Base-by-base conservation (phyloP, 805 yeast genomes). In the Cyberlindnera maclurae region DNA sequence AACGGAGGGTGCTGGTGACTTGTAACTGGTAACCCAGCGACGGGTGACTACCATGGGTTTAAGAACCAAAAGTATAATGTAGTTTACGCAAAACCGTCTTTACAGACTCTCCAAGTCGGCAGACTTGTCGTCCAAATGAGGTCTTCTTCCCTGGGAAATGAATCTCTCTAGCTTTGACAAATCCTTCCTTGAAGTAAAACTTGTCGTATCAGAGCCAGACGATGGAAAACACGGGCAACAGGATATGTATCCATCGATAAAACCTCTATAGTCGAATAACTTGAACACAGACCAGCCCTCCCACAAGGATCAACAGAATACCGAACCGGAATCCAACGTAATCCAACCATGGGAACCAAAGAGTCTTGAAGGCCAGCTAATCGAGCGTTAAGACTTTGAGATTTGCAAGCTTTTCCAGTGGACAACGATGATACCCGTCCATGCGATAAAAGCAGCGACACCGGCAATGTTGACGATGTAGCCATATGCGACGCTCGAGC, bases 401-500 rank as follows among this genome's bases (percentile, higher is more conserved):
- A 56, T 44, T 69, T 66, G 54, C 83, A 65, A 12, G 81, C 79
- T 26, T 61, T 57, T 79, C 39, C 79, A 59, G 59, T 81, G 88
- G 6, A 79, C 64, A 26, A 71, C 59, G 24, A 78, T 68, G 43
- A 81, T 79, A 53, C 75, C 70, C 24, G 75, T 70, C 89, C 89
- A 80, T 17, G 83, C 68, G 44, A 81, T 75, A 49, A 82, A 73
- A 31, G 89, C 88, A 11, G 86, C 78, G 33, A 81, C 82, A 34
- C 84, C 83, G 12, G 84, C 71, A 47, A 82, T 80, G 55, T 78
- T 80, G 47, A 81, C 65, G 41, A 82, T 67, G 85, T 88, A 82
- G 47, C 68, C 60, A 62, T 82, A 82, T 15, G 80, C 88, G 5
- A 69, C 65, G 20, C 60, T 55, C 41, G 83, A 82, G 39, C 73